Evolutionary conservation across 305 asterid species (phyloP), one percentile per base, ranked within the genome.

Genomic region (Solanum hybrid): DNA sequence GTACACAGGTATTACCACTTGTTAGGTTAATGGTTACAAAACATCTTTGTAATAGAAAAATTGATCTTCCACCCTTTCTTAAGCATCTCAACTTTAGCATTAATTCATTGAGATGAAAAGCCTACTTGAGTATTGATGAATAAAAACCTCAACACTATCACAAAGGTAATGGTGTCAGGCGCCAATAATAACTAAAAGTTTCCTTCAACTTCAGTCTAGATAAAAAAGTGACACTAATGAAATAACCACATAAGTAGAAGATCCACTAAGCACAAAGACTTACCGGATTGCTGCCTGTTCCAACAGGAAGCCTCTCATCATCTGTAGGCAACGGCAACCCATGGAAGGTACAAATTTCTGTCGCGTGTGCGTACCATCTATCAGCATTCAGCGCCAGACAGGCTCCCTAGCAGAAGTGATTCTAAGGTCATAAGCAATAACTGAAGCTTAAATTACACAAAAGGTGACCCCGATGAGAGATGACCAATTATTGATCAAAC

Each of bases 261-360:
- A 56, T 51, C 76, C 31, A 60, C 31, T 20, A 85, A 85, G 87
- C 86, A 80, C 56, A 79, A 89, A 81, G 91, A 94, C 99, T 93
- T 95, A 96, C 99, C 88, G 99, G 99, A 92, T 97, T 97, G 93
- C 99, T 97, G 86, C 99, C 99, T 17, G 95, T 96, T 91, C 99
- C 99, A 92, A 96, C 98, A 75, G 99, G 99, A 90, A 96, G 99
- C 94, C 93, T 96, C 94, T 97, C 98, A 90, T 94, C 96, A 87
- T 91, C 93, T 73, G 91, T 90, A 89, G 96, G 99, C 79, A 88
- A 91, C 51, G 98, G 95, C 31, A 96, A 92, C 88, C 92, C 93
- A 91, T 94, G 95, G 92, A 92, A 96, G 88, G 91, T 91, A 94
- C 98, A 96, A 87, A 97, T 95, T 91, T 94, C 97, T 89, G 90